These are phyloP conservation scores for Epichloe hybrida DNA, from an alignment of 2,329 filamentous ascomycete species.

Conservation along the genomic window DNA sequence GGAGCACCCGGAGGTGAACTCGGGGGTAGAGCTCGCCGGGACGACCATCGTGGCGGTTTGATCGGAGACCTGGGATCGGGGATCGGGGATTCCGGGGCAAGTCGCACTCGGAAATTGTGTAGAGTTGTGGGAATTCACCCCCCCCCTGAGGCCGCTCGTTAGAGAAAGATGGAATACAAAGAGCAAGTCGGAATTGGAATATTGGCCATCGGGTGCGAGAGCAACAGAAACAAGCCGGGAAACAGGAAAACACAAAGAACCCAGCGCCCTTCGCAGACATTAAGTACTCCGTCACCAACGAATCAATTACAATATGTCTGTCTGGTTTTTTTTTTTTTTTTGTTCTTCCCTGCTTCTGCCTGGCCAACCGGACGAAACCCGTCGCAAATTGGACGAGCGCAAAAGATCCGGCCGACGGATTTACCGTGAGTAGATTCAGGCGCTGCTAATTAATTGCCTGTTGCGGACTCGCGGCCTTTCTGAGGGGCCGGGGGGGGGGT, in stretches of 20 bases:
- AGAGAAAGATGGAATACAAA: background rate
- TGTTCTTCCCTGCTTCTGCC: background rate
- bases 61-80: no score
- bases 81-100: no score
- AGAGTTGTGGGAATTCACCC: no score
- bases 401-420: no score
- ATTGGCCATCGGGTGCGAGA: no score
- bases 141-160: background rate
- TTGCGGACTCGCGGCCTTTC: background rate
- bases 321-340: no score
- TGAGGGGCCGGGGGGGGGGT: background rate
- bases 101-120: background rate
- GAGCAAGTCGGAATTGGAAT: no score
- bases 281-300: background rate
- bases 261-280: background rate
- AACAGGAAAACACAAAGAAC: background rate
- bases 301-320: background rate
- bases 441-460: background rate
- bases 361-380: background rate
- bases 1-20: slow-evolving; percentile 1
- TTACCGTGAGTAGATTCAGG: background rate
- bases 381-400: background rate
- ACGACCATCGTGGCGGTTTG: slow-evolving; percentile 1
- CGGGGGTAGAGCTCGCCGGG: slow-evolving; percentile 1
- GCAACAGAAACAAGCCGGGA: no score